Percentiles rank a stretch among this genome's conserved stretches.
These are phyloP conservation scores for Aspergillus awamori DNA, from an alignment of 2,329 filamentous ascomycete genomes.

Conservation along the genomic window DNA sequence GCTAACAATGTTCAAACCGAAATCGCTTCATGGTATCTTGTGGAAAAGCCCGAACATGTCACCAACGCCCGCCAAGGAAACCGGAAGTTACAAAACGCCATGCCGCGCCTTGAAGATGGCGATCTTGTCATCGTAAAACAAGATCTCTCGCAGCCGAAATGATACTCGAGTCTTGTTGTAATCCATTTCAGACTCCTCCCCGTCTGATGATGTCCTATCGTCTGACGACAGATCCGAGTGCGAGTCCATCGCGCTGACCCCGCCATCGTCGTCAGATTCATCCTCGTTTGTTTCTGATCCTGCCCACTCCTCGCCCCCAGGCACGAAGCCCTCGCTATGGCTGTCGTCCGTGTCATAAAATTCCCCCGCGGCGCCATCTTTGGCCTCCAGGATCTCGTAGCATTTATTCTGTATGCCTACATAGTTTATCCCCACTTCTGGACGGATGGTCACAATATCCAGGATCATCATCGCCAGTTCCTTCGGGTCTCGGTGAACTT, in stretches of 20 bases:
- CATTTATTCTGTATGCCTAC: constrained; percentile 76
- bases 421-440: constrained; percentile 76
- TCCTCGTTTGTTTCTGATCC: constrained; percentile 49
- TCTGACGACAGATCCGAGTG: constrained; percentile 29
- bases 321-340: constrained; percentile 53
- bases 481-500: constrained; percentile 63
- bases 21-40: constrained; percentile 24
- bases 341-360: constrained; percentile 46
- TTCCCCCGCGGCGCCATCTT: constrained; percentile 41
- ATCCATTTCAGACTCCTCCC: constrained; percentile 49
- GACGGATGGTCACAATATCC: constrained; percentile 74
- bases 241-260: constrained; percentile 29
- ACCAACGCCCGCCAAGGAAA: constrained; percentile 9
- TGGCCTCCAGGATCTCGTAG: constrained; percentile 74
- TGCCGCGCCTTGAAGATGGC: constrained; percentile 78
- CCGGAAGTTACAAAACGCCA: constrained; percentile 46
- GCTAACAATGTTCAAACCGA: background rate
- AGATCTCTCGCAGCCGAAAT: constrained; percentile 72
- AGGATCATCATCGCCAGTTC: constrained; percentile 77
- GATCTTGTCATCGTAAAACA: constrained; percentile 83
- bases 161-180: constrained; percentile 43
- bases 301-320: constrained; percentile 46
- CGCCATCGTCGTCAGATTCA: constrained; percentile 47
- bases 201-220: constrained; percentile 36
- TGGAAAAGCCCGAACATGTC: constrained; percentile 10